A percentile compares a stretch with the other conserved stretches of the same genome.
phyloP scores from a whole-genome alignment of 2,329 filamentous ascomycete genomes.

The Trichothecium sympodiale region DNA sequence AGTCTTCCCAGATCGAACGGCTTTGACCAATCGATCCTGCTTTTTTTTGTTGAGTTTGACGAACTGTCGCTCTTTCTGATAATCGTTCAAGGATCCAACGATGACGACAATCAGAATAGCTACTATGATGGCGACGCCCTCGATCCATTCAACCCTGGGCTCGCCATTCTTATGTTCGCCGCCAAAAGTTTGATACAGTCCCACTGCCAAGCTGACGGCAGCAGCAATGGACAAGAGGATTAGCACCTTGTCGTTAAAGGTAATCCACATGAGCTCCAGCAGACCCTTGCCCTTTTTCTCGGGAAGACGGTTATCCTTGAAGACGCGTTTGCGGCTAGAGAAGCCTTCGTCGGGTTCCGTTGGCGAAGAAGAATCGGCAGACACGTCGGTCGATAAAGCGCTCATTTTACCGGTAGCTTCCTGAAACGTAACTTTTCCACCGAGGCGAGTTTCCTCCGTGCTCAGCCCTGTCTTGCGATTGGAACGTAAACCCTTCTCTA shows the following conservation, averaged over 20 bases:
- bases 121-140: constrained; percentile 73
- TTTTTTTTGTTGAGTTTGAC: constrained; percentile 72
- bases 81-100: constrained; percentile 69
- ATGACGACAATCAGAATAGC: constrained; percentile 68
- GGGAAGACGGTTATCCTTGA: constrained; percentile 60
- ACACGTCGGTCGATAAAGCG: constrained; percentile 23
- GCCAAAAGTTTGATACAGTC: constrained; percentile 65
- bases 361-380: constrained; percentile 8
- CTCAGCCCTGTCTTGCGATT: constrained; percentile 66
- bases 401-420: constrained; percentile 42
- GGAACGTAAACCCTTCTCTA: constrained; percentile 69
- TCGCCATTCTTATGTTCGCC: constrained; percentile 36
- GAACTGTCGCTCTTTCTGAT: constrained; percentile 71
- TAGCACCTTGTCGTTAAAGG: constrained; percentile 73
- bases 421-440: constrained; percentile 60
- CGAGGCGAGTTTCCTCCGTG: constrained; percentile 57
- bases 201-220: constrained; percentile 60
- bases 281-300: constrained; percentile 66
- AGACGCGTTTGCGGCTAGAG: constrained; percentile 58
- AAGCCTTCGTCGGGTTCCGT: constrained; percentile 22
- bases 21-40: constrained; percentile 63
- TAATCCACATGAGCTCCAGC: constrained; percentile 67
- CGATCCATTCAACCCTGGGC: constrained; percentile 63
- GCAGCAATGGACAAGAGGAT: constrained; percentile 62
- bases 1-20: constrained; percentile 58